Base-by-base conservation (phyloP, 352 stramenopile genomes). In the Elongisporangium prolatum region DNA sequence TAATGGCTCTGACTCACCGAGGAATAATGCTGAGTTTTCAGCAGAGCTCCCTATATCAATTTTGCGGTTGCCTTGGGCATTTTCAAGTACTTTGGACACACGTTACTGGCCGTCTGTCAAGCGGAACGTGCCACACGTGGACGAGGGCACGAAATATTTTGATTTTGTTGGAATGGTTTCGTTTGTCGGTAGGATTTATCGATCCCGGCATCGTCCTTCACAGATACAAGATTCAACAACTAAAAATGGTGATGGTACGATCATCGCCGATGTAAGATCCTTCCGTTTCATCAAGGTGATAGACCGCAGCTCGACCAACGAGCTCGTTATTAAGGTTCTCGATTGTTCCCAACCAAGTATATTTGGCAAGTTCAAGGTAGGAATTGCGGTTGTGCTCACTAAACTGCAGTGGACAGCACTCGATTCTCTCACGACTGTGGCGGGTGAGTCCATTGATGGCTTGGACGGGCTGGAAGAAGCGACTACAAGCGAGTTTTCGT, bases 241-340 rank as follows among this genome's bases (percentile, higher is more conserved):
- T 24, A 59, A 63, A 21, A 21, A 25, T 2, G 14, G 21, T 6
- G 16, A 44, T 18, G 49, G 4, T 10, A 21, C 11, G 48, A 8
- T 18, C 21, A 21, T 17, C 3, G 34, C 14, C 34, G 34, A 44
- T 17, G 34, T 44, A 0, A 44, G 34, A 11, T 44, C 10, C 22
- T 88, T 69, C 34, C 72, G 81, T 16, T 89, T 75, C 78, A 52
- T 91, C 18, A 89, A 89, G 54, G 61, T 72, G 47, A 84, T 91
- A n/a, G 79, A 91, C 40, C 48, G 50, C 21, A 81, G 62, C 49
- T 82, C 72, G 18, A 67, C 62, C 1, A 57, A 59, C 22, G 78
- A 91, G 56, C 59, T 89, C 14, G 63, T 84, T 17, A 63, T 89
- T 25, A 67, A 61, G 9, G 17, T 91, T 1, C 52, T 57, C 11